phyloP scores from a whole-genome alignment of 371 early-diverging fungal species.

The Rhizopus stolonifer region DNA sequence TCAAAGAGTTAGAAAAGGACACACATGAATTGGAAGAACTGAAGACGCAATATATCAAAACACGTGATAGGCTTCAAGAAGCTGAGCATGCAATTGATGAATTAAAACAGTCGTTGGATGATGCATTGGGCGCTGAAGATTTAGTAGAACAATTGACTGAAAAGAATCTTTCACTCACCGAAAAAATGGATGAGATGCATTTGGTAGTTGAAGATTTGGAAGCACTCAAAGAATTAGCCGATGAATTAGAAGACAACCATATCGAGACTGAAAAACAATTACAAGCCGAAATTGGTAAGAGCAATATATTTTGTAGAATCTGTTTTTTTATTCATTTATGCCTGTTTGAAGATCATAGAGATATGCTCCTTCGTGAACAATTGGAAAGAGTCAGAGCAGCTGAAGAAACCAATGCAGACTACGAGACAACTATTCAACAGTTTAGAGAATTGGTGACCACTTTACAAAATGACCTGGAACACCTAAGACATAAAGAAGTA shows the following conservation, averaged over 20 bases:
- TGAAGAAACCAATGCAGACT: conserved; percentile 84
- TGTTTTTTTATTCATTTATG: no score
- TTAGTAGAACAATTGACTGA: conserved; percentile 78
- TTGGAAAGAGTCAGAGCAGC: conserved; percentile 55
- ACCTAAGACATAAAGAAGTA: conserved; percentile 64
- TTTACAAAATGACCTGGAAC: conserved; percentile 75
- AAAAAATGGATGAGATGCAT: conserved; percentile 78
- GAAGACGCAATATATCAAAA: conserved; percentile 55
- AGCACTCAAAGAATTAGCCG: conserved; percentile 85
- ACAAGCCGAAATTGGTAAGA: conserved; percentile 71
- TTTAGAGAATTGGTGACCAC: conserved; percentile 83
- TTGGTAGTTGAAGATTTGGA: conserved; percentile 84
- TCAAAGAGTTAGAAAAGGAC: conserved; percentile 74
- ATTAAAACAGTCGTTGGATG: conserved; percentile 81
- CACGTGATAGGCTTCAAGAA: conserved; percentile 56
- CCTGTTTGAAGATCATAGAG: conserved; percentile 72
- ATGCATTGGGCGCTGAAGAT: conserved; percentile 78
- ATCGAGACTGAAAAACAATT: conserved; percentile 84
- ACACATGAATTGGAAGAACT: conserved; percentile 55
- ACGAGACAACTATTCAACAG: conserved; percentile 82
- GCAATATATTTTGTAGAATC: no score
- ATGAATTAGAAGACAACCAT: conserved; percentile 90
- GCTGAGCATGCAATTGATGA: conserved; percentile 81
- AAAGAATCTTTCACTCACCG: conserved; percentile 73
- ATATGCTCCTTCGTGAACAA: conserved; percentile 65